Conservation (phyloP, 345 rosid species). For the Arabis alpina region DNA sequence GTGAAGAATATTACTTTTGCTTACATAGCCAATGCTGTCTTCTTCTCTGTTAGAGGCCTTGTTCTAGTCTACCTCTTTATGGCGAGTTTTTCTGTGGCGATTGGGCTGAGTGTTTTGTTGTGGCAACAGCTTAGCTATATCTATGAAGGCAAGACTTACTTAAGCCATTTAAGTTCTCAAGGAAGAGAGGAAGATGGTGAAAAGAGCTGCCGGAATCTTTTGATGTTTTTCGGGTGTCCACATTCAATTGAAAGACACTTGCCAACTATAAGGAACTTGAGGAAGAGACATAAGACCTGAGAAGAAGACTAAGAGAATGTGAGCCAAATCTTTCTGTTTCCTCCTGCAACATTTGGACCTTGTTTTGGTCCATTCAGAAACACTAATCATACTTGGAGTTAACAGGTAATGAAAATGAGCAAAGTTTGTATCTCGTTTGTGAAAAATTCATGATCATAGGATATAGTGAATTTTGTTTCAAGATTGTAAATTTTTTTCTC, state of each 20-base stretch:
- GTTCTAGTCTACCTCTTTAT: constrained; percentile 75
- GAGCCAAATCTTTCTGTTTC: constrained; percentile 1
- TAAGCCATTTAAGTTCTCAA: constrained; percentile 63
- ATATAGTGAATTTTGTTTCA: constrained; percentile 32
- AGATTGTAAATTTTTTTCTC: constrained; percentile 27
- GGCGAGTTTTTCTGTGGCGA: constrained; percentile 68
- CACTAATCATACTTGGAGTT: constrained; percentile 27
- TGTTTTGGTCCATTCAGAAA: constrained; percentile 20
- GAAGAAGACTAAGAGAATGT: background rate
- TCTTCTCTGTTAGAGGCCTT: constrained; percentile 68
- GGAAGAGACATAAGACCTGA: constrained; percentile 71
- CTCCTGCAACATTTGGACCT: constrained; percentile 28
- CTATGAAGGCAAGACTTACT: constrained; percentile 78
- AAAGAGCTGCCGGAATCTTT: constrained; percentile 68
- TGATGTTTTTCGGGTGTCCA: constrained; percentile 76
- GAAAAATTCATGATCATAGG: constrained; percentile 32
- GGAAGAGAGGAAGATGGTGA: constrained; percentile 53
- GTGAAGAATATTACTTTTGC: constrained; percentile 57
- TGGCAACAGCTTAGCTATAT: constrained; percentile 88
- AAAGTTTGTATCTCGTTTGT: constrained; percentile 34
- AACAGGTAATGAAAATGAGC: constrained; percentile 28
- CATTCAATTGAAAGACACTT: constrained; percentile 55
- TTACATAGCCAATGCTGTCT: constrained; percentile 55
- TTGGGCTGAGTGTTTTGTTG: constrained; percentile 71
- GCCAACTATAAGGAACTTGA: constrained; percentile 48